Evolutionary conservation across 257 asterid species (phyloP).

Genomic region (Leonotis leonurus): DNA sequence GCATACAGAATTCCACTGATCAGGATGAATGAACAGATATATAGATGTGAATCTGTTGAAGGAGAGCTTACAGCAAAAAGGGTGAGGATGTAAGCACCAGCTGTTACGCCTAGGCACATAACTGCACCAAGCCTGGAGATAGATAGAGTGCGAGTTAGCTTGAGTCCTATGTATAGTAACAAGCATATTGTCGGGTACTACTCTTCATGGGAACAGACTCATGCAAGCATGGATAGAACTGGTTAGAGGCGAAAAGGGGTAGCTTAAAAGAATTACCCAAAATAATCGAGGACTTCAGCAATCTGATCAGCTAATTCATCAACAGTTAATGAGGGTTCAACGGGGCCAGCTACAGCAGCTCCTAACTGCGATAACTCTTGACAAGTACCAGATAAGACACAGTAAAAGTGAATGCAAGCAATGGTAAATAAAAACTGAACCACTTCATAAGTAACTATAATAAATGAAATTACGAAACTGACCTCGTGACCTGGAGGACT

Average conservation of each 20-base stretch:
- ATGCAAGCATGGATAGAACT: background rate
- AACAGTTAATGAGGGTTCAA: conserved; percentile 47
- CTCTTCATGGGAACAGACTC: background rate
- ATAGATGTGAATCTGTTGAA: background rate
- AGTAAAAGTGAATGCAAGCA: background rate
- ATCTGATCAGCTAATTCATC: conserved; percentile 81
- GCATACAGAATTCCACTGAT: conserved; percentile 20
- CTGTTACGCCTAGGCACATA: conserved; percentile 92
- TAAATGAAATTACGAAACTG: conserved; percentile 15
- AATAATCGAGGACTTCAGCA: conserved; percentile 65
- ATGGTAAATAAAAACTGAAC: background rate
- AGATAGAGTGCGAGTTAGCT: conserved; percentile 18
- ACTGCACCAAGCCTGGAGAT: conserved; percentile 75
- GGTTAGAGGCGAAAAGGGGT: background rate
- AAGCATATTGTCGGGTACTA: no score
- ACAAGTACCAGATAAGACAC: conserved; percentile 26
- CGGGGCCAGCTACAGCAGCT: conserved; percentile 48
- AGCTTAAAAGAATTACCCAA: conserved; percentile 42
- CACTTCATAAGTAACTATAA: background rate
- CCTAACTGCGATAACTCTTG: conserved; percentile 58
- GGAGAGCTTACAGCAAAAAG: conserved; percentile 74
- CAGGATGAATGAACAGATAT: conserved; percentile 12
- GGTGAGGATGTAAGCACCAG: conserved; percentile 93
- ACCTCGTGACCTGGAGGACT: conserved; percentile 85
- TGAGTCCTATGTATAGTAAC: no score